phyloP scores from a whole-genome alignment of 108 stramenopile species.

The Cyclotella baltica region DNA sequence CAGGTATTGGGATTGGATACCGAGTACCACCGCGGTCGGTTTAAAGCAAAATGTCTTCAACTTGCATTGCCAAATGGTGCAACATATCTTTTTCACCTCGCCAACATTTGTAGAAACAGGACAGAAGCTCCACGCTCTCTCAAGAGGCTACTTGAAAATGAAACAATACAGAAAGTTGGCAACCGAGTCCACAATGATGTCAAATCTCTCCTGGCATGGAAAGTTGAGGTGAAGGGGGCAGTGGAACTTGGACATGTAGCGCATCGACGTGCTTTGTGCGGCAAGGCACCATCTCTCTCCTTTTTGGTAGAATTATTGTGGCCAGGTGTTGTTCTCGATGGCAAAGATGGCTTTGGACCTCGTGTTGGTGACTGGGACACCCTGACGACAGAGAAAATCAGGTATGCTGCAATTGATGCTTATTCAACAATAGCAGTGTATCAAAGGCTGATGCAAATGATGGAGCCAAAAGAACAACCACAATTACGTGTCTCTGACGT shows the following conservation, averaged over 20 bases:
- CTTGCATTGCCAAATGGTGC: constrained; percentile 5
- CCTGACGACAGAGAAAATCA: background rate
- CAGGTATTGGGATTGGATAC: background rate
- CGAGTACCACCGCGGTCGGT: constrained; percentile 5
- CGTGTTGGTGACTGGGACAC: background rate
- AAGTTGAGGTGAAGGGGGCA: background rate
- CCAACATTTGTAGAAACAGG: background rate
- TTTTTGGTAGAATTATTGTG: background rate
- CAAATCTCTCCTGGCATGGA: background rate
- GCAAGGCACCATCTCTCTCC: background rate
- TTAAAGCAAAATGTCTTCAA: background rate
- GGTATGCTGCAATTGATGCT: background rate
- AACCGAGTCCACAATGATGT: constrained; percentile 19
- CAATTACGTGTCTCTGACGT: background rate
- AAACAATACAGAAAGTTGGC: constrained; percentile 2
- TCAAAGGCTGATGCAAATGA: background rate
- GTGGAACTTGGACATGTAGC: constrained; percentile 5
- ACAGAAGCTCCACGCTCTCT: background rate
- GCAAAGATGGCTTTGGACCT: constrained; percentile 14
- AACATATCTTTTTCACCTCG: constrained; percentile 12
- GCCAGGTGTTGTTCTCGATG: constrained; percentile 11
- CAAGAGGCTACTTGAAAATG: constrained; percentile 18
- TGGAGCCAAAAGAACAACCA: constrained; percentile 16
- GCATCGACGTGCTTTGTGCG: background rate
- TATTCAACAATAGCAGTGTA: background rate